A percentile compares a stretch with the other conserved stretches of the same genome.
These are phyloP conservation scores for Kokia cookei DNA, from an alignment of 441 rosid genomes.

Conservation along the genomic window DNA sequence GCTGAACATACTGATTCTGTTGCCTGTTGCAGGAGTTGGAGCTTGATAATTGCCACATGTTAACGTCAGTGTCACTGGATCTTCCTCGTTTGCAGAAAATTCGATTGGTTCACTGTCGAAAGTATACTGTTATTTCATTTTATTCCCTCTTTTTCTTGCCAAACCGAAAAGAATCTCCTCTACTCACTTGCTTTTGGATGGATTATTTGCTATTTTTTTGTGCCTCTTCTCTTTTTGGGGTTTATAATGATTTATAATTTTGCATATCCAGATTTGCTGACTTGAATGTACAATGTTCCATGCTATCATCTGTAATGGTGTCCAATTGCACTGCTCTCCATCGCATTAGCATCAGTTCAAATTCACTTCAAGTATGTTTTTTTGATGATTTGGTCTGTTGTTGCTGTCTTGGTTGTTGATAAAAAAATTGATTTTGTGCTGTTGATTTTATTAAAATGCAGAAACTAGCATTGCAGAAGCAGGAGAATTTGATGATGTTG, in stretches of 20 bases:
- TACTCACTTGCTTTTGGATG: neutral
- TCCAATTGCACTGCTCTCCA: constrained; percentile 90
- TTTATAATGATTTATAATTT: constrained; percentile 5
- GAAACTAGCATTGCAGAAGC: constrained; percentile 92
- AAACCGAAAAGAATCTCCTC: neutral
- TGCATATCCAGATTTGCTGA: constrained; percentile 68
- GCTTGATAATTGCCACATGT: constrained; percentile 83
- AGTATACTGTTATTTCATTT: constrained; percentile 40
- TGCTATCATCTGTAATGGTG: constrained; percentile 79
- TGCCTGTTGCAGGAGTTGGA: constrained; percentile 72
- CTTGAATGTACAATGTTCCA: constrained; percentile 60
- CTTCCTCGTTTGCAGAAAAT: constrained; percentile 80
- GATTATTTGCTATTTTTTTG: neutral
- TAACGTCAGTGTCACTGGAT: constrained; percentile 90
- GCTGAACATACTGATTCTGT: constrained; percentile 4
- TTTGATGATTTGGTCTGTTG: neutral
- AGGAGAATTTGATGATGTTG: constrained; percentile 79
- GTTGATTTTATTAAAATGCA: constrained; percentile 32
- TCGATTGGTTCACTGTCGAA: constrained; percentile 94
- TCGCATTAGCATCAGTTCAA: constrained; percentile 71
- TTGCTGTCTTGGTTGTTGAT: constrained; percentile 1
- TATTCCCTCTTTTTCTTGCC: constrained; percentile 8
- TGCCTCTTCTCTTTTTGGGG: neutral
- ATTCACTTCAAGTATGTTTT: constrained; percentile 69
- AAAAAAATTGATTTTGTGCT: constrained; percentile 4